phyloP scores from a whole-genome alignment of 2,329 filamentous ascomycete genomes.

The Grosmannia penicillata region DNA sequence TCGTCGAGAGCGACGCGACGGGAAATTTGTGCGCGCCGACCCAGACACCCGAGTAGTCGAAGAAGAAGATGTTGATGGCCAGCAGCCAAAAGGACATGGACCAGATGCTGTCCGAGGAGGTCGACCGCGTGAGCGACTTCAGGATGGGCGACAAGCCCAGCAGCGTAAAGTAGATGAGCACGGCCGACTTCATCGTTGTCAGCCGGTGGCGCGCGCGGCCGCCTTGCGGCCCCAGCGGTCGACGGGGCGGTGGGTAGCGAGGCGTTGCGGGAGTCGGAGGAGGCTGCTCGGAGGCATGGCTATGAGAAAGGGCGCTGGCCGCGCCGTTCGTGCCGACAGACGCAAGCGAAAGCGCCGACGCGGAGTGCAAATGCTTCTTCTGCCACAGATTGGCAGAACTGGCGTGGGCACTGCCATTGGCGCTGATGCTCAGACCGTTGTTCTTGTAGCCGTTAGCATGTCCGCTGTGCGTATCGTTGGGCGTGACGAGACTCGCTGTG shows the following conservation, averaged over 20 bases:
- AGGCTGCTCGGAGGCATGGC: conserved; percentile 3
- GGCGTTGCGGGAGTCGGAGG: conserved; percentile 16
- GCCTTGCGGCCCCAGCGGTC: conserved; percentile 20
- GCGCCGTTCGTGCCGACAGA: neutral
- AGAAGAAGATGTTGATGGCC: conserved; percentile 92
- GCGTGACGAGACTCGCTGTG: neutral
- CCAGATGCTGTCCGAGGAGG: conserved; percentile 92
- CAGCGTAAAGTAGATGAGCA: conserved; percentile 84
- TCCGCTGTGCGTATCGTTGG: neutral
- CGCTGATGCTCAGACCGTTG: neutral
- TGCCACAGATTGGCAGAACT: neutral
- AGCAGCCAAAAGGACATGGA: conserved; percentile 88
- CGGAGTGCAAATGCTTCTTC: neutral
- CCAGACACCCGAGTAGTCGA: conserved; percentile 69
- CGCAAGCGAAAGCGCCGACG: neutral
- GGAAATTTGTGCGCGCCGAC: conserved; percentile 46
- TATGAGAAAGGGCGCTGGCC: neutral
- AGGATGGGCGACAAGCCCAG: conserved; percentile 88
- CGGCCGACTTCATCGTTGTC: conserved; percentile 77
- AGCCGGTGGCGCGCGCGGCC: conserved; percentile 38
- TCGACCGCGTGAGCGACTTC: conserved; percentile 88
- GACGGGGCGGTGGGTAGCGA: conserved; percentile 11
- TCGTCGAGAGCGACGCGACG: conserved; percentile 65
- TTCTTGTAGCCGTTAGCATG: neutral
- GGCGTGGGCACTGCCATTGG: no score